Evolutionary conservation across 2,329 filamentous ascomycete species (phyloP).

Genomic region (Xylaria sp.): DNA sequence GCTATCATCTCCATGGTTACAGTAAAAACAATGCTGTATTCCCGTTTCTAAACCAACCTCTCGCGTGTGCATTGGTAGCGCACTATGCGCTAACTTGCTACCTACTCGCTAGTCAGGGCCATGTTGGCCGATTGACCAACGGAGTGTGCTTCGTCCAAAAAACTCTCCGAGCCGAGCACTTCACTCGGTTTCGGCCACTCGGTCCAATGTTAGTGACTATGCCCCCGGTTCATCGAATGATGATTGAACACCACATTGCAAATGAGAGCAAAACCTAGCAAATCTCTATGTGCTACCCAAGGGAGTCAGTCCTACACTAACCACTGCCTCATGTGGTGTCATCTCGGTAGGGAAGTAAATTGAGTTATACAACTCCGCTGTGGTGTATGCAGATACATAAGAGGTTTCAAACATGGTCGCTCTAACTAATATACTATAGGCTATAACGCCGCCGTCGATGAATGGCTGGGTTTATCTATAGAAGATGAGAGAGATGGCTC

Average conservation of each 20-base stretch:
- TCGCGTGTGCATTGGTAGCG: not conserved
- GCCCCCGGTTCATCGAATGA: conserved; percentile 1
- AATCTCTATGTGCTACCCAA: not conserved
- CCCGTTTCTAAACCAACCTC: not conserved
- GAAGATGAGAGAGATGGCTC: no score
- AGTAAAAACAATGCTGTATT: not conserved
- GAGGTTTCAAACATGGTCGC: not conserved
- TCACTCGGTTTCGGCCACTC: not conserved
- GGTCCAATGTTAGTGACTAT: not conserved
- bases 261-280: not conserved
- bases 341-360: conserved; percentile 1
- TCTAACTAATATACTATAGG: not conserved
- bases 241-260: not conserved
- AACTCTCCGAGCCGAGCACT: conserved; percentile 8
- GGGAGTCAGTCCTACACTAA: not conserved
- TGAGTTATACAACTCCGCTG: not conserved
- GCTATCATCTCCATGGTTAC: not conserved
- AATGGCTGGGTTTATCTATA: not conserved
- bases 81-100: not conserved
- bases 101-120: not conserved
- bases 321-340: not conserved
- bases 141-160: conserved; percentile 6
- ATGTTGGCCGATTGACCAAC: conserved; percentile 10
- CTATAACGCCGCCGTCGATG: not conserved
- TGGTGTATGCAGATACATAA: not conserved